These are phyloP conservation scores for Gossypium bickii DNA, from an alignment of 345 rosid species.

Conservation along the genomic window DNA sequence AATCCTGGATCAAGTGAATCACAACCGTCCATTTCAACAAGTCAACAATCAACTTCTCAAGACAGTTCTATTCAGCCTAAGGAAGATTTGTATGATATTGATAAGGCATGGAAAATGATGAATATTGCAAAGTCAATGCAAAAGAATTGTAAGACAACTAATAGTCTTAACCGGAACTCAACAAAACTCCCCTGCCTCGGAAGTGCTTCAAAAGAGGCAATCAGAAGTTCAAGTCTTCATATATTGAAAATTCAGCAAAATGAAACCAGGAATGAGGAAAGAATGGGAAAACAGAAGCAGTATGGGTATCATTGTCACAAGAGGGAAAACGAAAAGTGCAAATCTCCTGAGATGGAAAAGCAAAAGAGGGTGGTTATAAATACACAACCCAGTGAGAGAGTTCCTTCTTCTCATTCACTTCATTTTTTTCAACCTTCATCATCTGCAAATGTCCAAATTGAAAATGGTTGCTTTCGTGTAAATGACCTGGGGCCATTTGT, in stretches of 20 bases:
- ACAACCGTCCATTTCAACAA: slow-evolving; percentile 22
- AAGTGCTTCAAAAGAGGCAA: slow-evolving; percentile 21
- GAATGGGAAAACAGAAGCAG: slow-evolving; percentile 13
- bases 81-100: slow-evolving; percentile 23
- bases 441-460: slow-evolving; percentile 12
- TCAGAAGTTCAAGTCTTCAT: slow-evolving; percentile 10
- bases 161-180: slow-evolving; percentile 7
- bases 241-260: slow-evolving; percentile 12
- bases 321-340: slow-evolving; percentile 15
- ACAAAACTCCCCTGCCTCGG: slow-evolving; percentile 16
- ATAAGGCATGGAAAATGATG: slow-evolving; percentile 69
- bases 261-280: slow-evolving; percentile 12
- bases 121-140: slow-evolving; percentile 39
- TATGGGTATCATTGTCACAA: not conserved
- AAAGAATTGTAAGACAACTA: slow-evolving; percentile 10
- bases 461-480: not conserved
- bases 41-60: slow-evolving; percentile 15
- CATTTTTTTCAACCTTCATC: slow-evolving; percentile 6
- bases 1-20: slow-evolving; percentile 19
- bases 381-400: not conserved
- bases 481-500: not conserved
- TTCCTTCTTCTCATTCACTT: slow-evolving; percentile 7
- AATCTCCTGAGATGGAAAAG: slow-evolving; percentile 8
- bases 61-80: slow-evolving; percentile 8
- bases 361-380: slow-evolving; percentile 7